Evolutionary conservation across 768 basidiomycete genomes (phyloP).

Genomic region (Royoungia palumana): DNA sequence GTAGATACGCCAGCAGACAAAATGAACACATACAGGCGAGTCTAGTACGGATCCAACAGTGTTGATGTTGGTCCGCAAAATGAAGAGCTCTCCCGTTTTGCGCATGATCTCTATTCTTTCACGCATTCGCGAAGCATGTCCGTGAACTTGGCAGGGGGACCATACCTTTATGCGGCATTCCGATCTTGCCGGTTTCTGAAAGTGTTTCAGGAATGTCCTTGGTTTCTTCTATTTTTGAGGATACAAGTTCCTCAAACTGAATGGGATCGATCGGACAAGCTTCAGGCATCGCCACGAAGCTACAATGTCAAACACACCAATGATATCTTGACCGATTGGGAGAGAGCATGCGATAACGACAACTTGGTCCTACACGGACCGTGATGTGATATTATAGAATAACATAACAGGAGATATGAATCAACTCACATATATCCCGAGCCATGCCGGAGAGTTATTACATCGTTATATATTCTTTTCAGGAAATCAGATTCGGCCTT

Average conservation of each 20-base stretch:
- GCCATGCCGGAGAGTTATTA: constrained; percentile 90
- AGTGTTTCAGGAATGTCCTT: constrained; percentile 94
- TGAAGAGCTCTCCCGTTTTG: constrained; percentile 92
- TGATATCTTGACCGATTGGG: constrained; percentile 97
- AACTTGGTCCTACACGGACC: constrained; percentile 76
- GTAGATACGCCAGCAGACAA: background rate
- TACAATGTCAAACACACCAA: constrained; percentile 45
- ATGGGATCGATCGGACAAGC: background rate
- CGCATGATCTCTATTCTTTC: constrained; percentile 81
- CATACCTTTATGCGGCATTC: constrained; percentile 77
- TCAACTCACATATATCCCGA: constrained; percentile 86
- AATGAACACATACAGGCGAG: constrained; percentile 66
- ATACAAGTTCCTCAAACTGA: constrained; percentile 90
- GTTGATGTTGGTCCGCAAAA: constrained; percentile 90
- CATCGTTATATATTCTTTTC: constrained; percentile 91
- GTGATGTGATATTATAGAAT: constrained; percentile 5
- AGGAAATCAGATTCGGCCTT: constrained; percentile 33
- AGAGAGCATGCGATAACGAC: constrained; percentile 89
- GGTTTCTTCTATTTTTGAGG: constrained; percentile 91
- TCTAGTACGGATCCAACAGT: constrained; percentile 96
- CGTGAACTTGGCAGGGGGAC: constrained; percentile 1
- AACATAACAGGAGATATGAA: constrained; percentile 10
- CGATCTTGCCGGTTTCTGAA: constrained; percentile 92
- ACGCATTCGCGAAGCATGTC: constrained; percentile 13
- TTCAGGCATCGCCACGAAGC: background rate